Base-by-base conservation (phyloP, 306 rosid genomes). In the Vicia villosa region DNA sequence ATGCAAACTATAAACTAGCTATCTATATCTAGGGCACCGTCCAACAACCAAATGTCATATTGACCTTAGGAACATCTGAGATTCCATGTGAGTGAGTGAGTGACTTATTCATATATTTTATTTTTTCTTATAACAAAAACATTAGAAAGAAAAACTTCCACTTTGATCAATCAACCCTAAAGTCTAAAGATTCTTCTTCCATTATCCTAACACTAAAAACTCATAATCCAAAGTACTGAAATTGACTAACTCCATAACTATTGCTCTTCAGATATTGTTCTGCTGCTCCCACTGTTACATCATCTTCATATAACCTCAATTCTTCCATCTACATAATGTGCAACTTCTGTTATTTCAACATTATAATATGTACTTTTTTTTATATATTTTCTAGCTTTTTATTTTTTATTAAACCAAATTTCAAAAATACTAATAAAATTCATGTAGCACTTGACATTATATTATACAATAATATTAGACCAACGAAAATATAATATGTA, bases 191-290 rank as follows among this genome's bases (percentile, higher is more conserved):
- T 59, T 59, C 69, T 69, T 73, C 72, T 50, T 37, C 69, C 13
- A 8, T 37, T 14, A 43, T 16, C 36, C 9, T 59, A n/a, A 22
- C 3, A 54, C 19, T 55, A 55, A 20, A 24, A 54, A 12, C 79
- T 86, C 81, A 73, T 74, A 79, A 84, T 62, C 89, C 89, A 63
- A 66, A 80, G 66, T 78, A 88, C 37, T 81, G 88, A 68, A 83
- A 82, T 43, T 89, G 92, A 7, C 69, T 43, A 22, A 70, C 64
- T 58, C 70, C 86, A 68, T 41, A 84, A 30, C 64, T 26, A 24
- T 1, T 56, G 3, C 11, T 40, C 70, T 71, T 78, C 72, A 80
- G n/a, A 62, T 78, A 78, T 46, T 83, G 72, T 14, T 77, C 75
- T 58, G 81, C 77, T 77, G 80, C 67, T 10, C 51, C 62, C 7